Evolutionary conservation across 2,329 filamentous ascomycete genomes (phyloP).

Genomic region (Microsporum audouinii): DNA sequence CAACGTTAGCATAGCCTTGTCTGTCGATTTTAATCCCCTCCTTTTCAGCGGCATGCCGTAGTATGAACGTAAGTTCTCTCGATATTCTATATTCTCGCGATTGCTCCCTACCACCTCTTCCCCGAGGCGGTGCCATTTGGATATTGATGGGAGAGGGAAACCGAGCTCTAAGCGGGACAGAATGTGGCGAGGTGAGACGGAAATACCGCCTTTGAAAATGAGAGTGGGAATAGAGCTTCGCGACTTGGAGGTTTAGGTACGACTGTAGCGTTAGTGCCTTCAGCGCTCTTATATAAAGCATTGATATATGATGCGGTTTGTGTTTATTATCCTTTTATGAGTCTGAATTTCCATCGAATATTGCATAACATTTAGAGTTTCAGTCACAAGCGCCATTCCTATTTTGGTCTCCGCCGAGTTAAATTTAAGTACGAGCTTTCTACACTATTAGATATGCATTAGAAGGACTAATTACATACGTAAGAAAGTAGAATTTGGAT

Average conservation of each 20-base stretch:
- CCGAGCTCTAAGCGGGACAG: background rate
- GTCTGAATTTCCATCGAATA: too few relatives aligned
- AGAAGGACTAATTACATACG: too few relatives aligned
- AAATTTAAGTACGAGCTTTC: too few relatives aligned
- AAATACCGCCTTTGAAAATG: background rate
- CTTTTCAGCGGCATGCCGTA: constrained; percentile 51
- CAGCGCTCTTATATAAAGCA: background rate
- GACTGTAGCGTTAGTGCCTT: background rate
- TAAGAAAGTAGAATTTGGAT: too few relatives aligned
- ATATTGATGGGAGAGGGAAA: background rate
- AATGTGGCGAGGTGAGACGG: background rate
- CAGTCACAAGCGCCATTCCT: too few relatives aligned
- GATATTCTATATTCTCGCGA: constrained; percentile 30
- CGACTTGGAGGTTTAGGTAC: background rate
- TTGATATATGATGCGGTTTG: background rate
- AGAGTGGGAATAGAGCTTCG: background rate
- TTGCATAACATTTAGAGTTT: too few relatives aligned
- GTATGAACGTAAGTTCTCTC: constrained; percentile 35
- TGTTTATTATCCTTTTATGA: too few relatives aligned
- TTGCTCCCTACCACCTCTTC: constrained; percentile 6
- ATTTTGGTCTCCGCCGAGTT: too few relatives aligned
- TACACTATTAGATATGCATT: too few relatives aligned
- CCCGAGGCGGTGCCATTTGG: background rate
- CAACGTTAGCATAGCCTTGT: constrained; percentile 50
- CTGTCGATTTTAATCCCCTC: constrained; percentile 48